phyloP scores from a whole-genome alignment of 2,329 filamentous ascomycete species.

The Cyphellophora attinorum region DNA sequence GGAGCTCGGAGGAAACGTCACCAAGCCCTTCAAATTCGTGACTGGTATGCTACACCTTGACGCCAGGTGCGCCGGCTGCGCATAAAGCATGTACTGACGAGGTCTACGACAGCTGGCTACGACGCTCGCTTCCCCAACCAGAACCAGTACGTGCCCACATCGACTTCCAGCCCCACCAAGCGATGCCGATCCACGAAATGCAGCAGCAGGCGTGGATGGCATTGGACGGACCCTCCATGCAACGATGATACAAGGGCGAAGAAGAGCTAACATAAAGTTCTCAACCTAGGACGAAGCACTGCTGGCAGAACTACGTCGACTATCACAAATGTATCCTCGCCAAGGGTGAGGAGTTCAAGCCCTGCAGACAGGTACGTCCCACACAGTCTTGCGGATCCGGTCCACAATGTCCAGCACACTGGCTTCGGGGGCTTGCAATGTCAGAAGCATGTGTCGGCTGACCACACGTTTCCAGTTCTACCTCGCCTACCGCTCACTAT shows the following conservation, averaged over 20 bases:
- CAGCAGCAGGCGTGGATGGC: too few species aligned
- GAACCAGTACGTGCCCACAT: constrained; percentile 54
- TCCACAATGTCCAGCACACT: too few species aligned
- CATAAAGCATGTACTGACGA: neutral
- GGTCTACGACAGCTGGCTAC: constrained; percentile 55
- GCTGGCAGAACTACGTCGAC: constrained; percentile 99
- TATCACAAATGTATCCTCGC: constrained; percentile 99
- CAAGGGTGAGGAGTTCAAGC: constrained; percentile 97
- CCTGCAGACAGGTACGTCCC: constrained; percentile 76
- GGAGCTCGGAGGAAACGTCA: constrained; percentile 67
- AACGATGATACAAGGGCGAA: too few species aligned
- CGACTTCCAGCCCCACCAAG: too few species aligned
- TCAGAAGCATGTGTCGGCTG: constrained; percentile 2
- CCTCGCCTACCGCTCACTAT: constrained; percentile 92
- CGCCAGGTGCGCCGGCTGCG: neutral
- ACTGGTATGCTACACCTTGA: constrained; percentile 25
- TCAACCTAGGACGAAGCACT: constrained; percentile 87
- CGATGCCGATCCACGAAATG: too few species aligned
- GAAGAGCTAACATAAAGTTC: too few species aligned
- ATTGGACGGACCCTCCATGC: too few species aligned
- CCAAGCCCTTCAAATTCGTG: constrained; percentile 91
- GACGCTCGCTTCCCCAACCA: constrained; percentile 98
- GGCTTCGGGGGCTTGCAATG: constrained; percentile 6
- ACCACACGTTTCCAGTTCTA: constrained; percentile 60
- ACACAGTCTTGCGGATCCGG: too few species aligned